Evolutionary conservation across 768 basidiomycete species (phyloP).

Genomic region (Phylloporus sp.): DNA sequence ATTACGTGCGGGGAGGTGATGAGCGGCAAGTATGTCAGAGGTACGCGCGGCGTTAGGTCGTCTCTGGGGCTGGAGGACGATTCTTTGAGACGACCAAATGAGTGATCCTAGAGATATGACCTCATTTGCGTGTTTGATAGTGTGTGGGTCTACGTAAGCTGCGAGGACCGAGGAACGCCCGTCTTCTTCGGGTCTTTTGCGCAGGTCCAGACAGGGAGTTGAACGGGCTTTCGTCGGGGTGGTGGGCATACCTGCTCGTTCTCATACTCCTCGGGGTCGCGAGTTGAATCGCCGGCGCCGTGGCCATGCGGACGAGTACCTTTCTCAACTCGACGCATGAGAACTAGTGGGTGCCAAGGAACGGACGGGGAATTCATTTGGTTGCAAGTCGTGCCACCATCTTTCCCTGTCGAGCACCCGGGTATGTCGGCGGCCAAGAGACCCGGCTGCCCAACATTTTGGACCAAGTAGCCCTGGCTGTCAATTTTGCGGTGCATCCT

Average conservation of each 20-base stretch:
- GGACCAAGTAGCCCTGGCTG: background rate
- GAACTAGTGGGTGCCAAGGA: too few relatives aligned
- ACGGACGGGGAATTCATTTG: too few relatives aligned
- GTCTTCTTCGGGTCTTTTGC: background rate
- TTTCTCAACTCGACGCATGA: too few relatives aligned
- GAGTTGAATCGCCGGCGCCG: too few relatives aligned
- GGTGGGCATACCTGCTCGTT: too few relatives aligned
- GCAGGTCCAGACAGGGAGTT: background rate
- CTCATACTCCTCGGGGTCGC: too few relatives aligned
- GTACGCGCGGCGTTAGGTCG: constrained; percentile 9
- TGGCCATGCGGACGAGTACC: too few relatives aligned
- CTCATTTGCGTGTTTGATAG: constrained; percentile 1
- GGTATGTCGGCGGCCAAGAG: background rate
- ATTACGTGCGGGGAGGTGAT: constrained; percentile 10
- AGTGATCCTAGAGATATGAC: constrained; percentile 1
- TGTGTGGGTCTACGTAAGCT: constrained; percentile 3
- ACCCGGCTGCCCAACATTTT: background rate
- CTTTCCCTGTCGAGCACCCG: too few relatives aligned
- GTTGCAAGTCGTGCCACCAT: too few relatives aligned
- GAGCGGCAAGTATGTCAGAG: constrained; percentile 5
- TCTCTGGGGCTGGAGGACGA: background rate
- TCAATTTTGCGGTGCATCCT: too few relatives aligned
- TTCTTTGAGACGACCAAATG: background rate
- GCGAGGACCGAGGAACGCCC: background rate
- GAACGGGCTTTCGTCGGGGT: constrained; percentile 7